Base-by-base conservation (phyloP, 2,329 filamentous ascomycete species). In the Sclerotinia nivalis region DNA sequence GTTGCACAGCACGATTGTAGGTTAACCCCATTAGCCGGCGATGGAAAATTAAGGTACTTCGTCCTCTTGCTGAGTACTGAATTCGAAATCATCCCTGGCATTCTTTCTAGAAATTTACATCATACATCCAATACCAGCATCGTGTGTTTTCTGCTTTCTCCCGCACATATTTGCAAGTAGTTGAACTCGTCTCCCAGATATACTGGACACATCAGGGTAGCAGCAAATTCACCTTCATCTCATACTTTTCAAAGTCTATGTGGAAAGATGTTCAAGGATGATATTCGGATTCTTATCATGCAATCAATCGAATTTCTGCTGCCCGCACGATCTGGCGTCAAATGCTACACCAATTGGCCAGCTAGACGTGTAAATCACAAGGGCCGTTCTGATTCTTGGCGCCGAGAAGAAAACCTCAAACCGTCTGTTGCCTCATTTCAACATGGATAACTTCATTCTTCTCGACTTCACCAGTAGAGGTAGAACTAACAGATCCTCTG, bases 371-470 rank as follows among this genome's bases (percentile, higher is more conserved):
- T 37, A 31, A 22, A 62, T 50, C 60, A 50, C 60, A 64, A 28
- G 45, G 50, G 45, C 22, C 40, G 15, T 50, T 56, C 22, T 49
- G n/a, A 60, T n/a, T 37, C 49, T 69, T 65, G 59, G 47, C 59
- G 58, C 50, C 58, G 47, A 69, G 49, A 18, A 65, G 4, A 28
- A 52, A 31, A 52, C 61, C 34, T 69, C 67, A 56, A 49, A 52
- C 25, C 9, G 25, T 22, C 34, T 18, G 50, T 58, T n/a, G 22
- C 40, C 8, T 10, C 15, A 31, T 45, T 37, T 69, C 66, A 25
- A n/a, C 25, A 25, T 37, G 47, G 20, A 45, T 31, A 12, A 47
- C 31, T 50, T 65, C 67, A 37, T 47, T 40, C 58, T 55, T 64
- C 13, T 64, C 49, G 49, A 22, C 22, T 10, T 28, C 28, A 28